A percentile compares a stretch with the other conserved stretches of the same genome.
Conservation (phyloP, 306 rosid genomes). For the Hylodesmum podocarpum region DNA sequence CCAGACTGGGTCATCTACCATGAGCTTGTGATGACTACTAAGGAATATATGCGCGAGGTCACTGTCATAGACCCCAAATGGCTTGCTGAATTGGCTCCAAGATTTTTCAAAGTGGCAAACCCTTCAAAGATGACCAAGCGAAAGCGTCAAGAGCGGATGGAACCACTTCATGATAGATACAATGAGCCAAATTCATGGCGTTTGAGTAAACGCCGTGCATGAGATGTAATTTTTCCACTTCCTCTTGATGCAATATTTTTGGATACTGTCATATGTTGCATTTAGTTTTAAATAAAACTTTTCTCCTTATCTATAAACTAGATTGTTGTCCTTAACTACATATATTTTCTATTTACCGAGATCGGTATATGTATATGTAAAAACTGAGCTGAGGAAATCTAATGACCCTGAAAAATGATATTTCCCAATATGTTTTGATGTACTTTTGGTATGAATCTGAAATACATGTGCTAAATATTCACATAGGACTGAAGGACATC, state of each 20-base stretch:
- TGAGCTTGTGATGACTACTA: constrained; percentile 88
- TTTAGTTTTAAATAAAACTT: constrained; percentile 4
- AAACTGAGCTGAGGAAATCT: too few species aligned
- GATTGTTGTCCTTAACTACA: too few species aligned
- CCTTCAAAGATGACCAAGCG: constrained; percentile 79
- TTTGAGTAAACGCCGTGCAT: constrained; percentile 75
- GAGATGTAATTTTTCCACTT: constrained; percentile 20
- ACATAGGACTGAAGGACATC: too few species aligned
- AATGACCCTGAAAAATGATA: too few species aligned
- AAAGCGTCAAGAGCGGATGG: constrained; percentile 75
- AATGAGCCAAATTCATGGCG: constrained; percentile 94
- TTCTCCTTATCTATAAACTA: background rate
- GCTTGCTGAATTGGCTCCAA: constrained; percentile 80
- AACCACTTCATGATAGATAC: constrained; percentile 78
- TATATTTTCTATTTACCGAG: too few species aligned
- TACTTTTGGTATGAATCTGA: too few species aligned
- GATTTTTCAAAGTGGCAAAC: constrained; percentile 76
- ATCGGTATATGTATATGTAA: too few species aligned
- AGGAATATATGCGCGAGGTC: constrained; percentile 84
- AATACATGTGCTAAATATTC: too few species aligned
- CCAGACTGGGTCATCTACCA: constrained; percentile 92
- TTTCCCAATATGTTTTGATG: too few species aligned
- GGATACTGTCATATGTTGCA: background rate
- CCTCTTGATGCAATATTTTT: background rate
- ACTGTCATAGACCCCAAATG: constrained; percentile 78